Evolutionary conservation across 768 basidiomycete species (phyloP).

Genomic region (Pleurotus tuoliensis): DNA sequence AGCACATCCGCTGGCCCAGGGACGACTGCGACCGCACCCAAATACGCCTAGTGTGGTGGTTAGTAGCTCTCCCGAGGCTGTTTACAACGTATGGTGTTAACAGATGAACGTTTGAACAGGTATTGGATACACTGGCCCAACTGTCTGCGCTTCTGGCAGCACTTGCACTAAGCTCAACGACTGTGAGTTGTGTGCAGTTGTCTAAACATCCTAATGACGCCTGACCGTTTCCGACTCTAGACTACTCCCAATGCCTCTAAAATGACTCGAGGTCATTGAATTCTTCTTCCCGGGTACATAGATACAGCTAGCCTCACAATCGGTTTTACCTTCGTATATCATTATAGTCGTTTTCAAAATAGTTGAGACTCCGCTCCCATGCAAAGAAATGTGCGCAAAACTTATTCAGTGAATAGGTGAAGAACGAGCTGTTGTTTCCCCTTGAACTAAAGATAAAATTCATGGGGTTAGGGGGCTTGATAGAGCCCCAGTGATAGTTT

Average conservation of each 20-base stretch:
- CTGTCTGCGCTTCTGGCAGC: background rate
- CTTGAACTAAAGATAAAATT: too few relatives aligned
- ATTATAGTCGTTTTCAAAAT: too few relatives aligned
- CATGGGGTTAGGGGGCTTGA: too few relatives aligned
- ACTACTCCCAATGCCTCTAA: conserved; percentile 6
- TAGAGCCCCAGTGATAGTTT: too few relatives aligned
- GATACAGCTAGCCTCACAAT: too few relatives aligned
- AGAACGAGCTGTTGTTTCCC: too few relatives aligned
- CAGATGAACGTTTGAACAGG: background rate
- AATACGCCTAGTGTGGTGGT: conserved; percentile 3
- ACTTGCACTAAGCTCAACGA: conserved; percentile 7
- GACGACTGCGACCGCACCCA: background rate
- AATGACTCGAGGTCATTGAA: background rate
- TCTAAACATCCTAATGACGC: background rate
- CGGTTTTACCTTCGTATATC: too few relatives aligned
- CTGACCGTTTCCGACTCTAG: background rate
- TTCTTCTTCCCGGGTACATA: background rate
- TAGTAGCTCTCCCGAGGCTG: background rate
- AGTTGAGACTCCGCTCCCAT: too few relatives aligned
- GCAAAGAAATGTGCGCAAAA: too few relatives aligned
- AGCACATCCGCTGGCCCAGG: background rate
- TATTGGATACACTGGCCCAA: conserved; percentile 4
- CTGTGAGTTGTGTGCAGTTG: background rate
- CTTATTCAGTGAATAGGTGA: too few relatives aligned
- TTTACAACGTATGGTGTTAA: background rate